A percentile compares a stretch with the other conserved stretches of the same genome.
phyloP scores from a whole-genome alignment of 306 rosid species.

The Oxytropis ochrocephala region DNA sequence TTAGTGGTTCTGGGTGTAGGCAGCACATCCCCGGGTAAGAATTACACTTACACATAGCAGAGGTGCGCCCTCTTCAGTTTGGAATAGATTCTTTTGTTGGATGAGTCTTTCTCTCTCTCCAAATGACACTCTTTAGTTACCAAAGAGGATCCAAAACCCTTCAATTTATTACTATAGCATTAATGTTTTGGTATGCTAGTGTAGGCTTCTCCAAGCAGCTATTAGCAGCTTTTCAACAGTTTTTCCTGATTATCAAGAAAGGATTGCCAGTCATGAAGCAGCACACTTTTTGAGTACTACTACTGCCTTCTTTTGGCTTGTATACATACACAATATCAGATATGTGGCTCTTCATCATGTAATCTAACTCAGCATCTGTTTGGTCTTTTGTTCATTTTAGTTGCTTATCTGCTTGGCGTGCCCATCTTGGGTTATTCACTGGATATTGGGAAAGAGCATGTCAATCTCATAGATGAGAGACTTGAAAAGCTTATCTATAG shows the following conservation, averaged over 20 bases:
- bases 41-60: neutral
- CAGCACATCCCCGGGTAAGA: slow-evolving; percentile 85
- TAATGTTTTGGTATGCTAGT: slow-evolving; percentile 21
- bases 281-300: slow-evolving; percentile 79
- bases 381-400: slow-evolving; percentile 26
- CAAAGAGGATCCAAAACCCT: no score
- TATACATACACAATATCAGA: neutral
- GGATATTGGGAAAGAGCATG: slow-evolving; percentile 96
- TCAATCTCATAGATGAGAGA: slow-evolving; percentile 81
- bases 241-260: slow-evolving; percentile 89
- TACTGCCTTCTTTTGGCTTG: slow-evolving; percentile 5
- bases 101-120: no score
- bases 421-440: slow-evolving; percentile 78
- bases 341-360: neutral
- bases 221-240: slow-evolving; percentile 77
- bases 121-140: no score
- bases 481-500: slow-evolving; percentile 82
- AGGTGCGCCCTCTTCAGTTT: neutral
- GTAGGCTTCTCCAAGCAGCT: slow-evolving; percentile 95
- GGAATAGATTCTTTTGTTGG: no score
- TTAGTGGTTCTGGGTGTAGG: slow-evolving; percentile 84
- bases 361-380: neutral
- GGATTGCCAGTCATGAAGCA: slow-evolving; percentile 92
- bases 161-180: slow-evolving; percentile 4
- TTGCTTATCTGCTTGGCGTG: slow-evolving; percentile 82